Base-by-base conservation (phyloP, 179 eudicot genomes). In the Pouteria campechiana region DNA sequence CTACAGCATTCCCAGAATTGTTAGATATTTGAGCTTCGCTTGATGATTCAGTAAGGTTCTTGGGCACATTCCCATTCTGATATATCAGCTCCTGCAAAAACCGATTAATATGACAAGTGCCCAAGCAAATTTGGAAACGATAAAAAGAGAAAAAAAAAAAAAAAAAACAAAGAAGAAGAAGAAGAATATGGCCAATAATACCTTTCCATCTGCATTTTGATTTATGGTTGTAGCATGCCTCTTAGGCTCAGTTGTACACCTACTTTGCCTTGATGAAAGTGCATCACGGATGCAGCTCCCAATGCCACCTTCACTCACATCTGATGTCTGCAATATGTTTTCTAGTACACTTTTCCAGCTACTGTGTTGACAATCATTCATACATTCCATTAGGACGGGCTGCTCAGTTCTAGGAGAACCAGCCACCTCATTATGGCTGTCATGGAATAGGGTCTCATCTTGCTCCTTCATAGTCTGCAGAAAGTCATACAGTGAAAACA, bases 341-440 rank as follows among this genome's bases (percentile, higher is more conserved):
- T 74, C 73, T 63, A 78, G 55, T 15, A 59, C 65, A 43, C 19
- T 65, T 62, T 59, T 71, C 75, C 75, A 56, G 17, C 60, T 67
- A 24, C 59, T 70, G 52, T 59, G 61, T 41, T 72, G 55, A 21
- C 55, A 59, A 67, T 58, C 75, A 61, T 61, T 55, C 18, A 65
- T 51, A 43, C 63, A 69, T 64, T 69, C 71, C 52, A 25, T 53
- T 56, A 46, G 47, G 54, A 57, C 54, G 53, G 57, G 65, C 33
- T 67, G 49, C 44, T 57, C 70, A 41, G 40, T 61, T 61, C 56
- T 65, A 29, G 69, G 60, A 56, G 38, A 39, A 70, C 61, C 45
- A 59, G 44, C 63, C 57, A 60, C 70, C 58, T 55, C 69, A 57
- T 24, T 25, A 41, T 59, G 55, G 34, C 31, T 41, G 47, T 42